Base-by-base conservation (phyloP, 257 asterid species). In the Leonotis leonurus region DNA sequence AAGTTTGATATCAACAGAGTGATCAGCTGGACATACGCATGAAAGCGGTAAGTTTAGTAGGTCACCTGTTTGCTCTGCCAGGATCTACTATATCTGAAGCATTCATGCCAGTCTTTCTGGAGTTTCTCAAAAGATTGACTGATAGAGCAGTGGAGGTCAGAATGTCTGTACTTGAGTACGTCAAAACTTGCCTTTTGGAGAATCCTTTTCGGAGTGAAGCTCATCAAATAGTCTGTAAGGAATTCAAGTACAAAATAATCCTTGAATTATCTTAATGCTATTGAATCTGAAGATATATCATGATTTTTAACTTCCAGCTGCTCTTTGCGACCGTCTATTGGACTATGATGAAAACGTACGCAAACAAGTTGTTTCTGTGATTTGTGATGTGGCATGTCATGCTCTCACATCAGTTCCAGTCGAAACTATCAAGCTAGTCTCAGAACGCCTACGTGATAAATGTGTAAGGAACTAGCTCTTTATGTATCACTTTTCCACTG, bases 371-470 rank as follows among this genome's bases (percentile, higher is more conserved):
- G 97, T 93, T 55, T 78, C 82, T 36, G 96, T 82, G 49, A 65
- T 89, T 55, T 89, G 96, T 73, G 99, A 93, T 62, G 94, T 89
- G 36, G 94, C 83, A 45, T 87, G 90, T 43, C 80, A 78, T 51
- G 75, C 79, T 75, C 71, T 80, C 63, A 30, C 92, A 50, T 77
- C 96, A 69, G 71, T 89, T 58, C 83, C 90, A 2, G 79, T 79
- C 67, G 95, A 80, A 70, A 87, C 81, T 54, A 72, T 93, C 51
- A 83, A 85, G 83, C 83, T 85, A 76, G 91, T 89, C 26, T 82
- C 99, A 0, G 99, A 93, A 67, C 95, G 96, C 65, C 96, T 93
- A 60, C 90, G 90, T 18, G 99, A 93, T 81, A 89, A 88, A 89
- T 89, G 96, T 75, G 99, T 93, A 79, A 62, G 91, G 33, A 62